Conservation (phyloP, 139 green algal species). For the Coccomyxa sp. region DNA sequence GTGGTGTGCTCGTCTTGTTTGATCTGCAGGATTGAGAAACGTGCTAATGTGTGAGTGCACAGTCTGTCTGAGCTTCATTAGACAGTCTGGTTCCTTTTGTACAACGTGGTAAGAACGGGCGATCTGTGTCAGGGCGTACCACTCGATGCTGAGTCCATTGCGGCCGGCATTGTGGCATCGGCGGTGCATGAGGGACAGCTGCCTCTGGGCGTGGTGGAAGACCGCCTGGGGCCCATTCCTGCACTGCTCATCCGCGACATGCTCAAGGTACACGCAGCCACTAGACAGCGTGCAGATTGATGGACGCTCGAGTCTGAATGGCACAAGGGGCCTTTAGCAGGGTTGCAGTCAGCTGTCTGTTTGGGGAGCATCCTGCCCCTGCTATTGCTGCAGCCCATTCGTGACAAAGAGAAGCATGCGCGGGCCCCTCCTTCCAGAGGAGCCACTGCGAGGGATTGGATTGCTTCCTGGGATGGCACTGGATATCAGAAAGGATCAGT, state of each 20-base stretch:
- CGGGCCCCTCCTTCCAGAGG: not conserved
- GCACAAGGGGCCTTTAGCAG: not conserved
- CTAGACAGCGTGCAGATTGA: not conserved
- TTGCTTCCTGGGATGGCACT: not conserved
- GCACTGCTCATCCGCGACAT: not conserved
- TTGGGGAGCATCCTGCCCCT: conserved; percentile 18
- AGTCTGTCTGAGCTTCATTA: not conserved
- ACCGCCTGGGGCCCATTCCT: conserved; percentile 45
- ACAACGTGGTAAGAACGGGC: too few relatives aligned
- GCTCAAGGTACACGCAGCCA: conserved; percentile 17
- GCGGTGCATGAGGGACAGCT: conserved; percentile 45
- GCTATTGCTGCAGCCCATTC: not conserved
- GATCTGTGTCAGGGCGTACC: conserved; percentile 39
- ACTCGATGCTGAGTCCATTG: conserved; percentile 77
- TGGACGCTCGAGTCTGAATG: not conserved
- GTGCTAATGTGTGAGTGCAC: not conserved
- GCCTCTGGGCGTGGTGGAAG: conserved; percentile 45
- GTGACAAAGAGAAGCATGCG: not conserved
- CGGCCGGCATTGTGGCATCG: conserved; percentile 76
- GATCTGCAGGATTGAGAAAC: not conserved
- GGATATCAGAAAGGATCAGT: not conserved
- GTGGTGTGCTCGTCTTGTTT: not conserved
- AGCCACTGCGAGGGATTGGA: too few relatives aligned
- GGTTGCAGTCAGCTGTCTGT: not conserved
- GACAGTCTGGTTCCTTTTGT: too few relatives aligned